phyloP scores from a whole-genome alignment of 2,329 filamentous ascomycete genomes.

The Cercospora citrullina region DNA sequence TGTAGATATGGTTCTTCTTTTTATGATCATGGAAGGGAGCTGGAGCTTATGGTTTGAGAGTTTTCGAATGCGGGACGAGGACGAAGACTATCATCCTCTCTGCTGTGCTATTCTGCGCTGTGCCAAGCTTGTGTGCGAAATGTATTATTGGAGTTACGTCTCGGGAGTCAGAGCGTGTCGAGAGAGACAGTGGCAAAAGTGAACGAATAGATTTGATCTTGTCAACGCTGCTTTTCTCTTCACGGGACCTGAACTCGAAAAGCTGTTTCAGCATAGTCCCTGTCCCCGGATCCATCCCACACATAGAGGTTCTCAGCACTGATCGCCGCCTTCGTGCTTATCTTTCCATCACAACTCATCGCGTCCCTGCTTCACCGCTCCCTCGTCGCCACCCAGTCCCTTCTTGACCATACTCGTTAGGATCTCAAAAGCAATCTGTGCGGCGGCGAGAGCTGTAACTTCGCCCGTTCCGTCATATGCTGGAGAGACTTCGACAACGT shows the following conservation, averaged over 20 bases:
- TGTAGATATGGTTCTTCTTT: conserved; percentile 8
- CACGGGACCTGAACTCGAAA: not conserved
- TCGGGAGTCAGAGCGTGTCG: not conserved
- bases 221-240: not conserved
- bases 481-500: conserved; percentile 85
- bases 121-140: not conserved
- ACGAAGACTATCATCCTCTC: not conserved
- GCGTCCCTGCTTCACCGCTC: conserved; percentile 13
- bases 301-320: not conserved
- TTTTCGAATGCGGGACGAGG: not conserved
- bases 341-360: conserved; percentile 7
- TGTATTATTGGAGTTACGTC: conserved; percentile 1
- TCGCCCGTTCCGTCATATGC: conserved; percentile 80
- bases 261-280: not conserved
- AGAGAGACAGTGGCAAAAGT: not conserved
- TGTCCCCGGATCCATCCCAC: not conserved
- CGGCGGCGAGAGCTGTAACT: conserved; percentile 77
- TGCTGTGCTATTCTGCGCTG: not conserved
- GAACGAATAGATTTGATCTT: conserved; percentile 1
- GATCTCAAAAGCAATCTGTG: conserved; percentile 84
- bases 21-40: not conserved
- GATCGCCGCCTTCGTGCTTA: not conserved
- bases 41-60: not conserved
- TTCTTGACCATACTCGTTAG: conserved; percentile 72
- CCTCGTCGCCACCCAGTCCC: conserved; percentile 44